Base-by-base conservation (phyloP, 2,329 filamentous ascomycete genomes). In the Elsinoe perseae region DNA sequence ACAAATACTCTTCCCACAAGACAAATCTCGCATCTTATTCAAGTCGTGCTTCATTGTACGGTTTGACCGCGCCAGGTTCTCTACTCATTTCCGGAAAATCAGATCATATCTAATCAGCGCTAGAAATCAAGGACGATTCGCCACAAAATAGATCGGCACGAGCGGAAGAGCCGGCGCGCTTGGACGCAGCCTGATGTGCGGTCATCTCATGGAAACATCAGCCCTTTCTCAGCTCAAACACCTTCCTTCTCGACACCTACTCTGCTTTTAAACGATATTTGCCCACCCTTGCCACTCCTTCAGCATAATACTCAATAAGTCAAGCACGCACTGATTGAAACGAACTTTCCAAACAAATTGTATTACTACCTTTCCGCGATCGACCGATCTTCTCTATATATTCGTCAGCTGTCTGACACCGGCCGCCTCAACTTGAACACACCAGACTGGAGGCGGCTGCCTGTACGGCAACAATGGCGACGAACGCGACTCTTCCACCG, bases 401-500 rank as follows among this genome's bases (percentile, higher is more conserved):
- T 30, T 20, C 25, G 44, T 50, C 44, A 50, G 44, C 44, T 16
- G 25, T 30, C 44, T 32, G 23, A 18, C 44, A 50, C 44, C 30
- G 25, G 52, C 52, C 52, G 34, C 28, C 36, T 54, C 52, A 14
- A 27, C 12, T 36, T n/a, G 25, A n/a, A n/a, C n/a, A n/a, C n/a
- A n/a, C 14, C 25, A 14, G 12, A 20, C 20, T n/a, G 25, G 18
- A 34, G 48, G 34, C 38, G 36, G 34, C 34, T 32, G 18, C 6
- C 12, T 12, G 18, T 23, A 9, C 20, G 12, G n/a, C 52, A 30
- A 20, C 14, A 21, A 69, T 69, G 67, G 63, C 62, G 21, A 34
- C 21, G 44, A 69, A 69, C 57, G 54, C 64, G 34, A 84, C 80
- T 66, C 80, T 97, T 54, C 91, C 92, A 63, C 88, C 91, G 54